Evolutionary conservation across 306 rosid species (phyloP), one percentile per base, ranked within the genome.

Genomic region (Citrullus colocynthis): DNA sequence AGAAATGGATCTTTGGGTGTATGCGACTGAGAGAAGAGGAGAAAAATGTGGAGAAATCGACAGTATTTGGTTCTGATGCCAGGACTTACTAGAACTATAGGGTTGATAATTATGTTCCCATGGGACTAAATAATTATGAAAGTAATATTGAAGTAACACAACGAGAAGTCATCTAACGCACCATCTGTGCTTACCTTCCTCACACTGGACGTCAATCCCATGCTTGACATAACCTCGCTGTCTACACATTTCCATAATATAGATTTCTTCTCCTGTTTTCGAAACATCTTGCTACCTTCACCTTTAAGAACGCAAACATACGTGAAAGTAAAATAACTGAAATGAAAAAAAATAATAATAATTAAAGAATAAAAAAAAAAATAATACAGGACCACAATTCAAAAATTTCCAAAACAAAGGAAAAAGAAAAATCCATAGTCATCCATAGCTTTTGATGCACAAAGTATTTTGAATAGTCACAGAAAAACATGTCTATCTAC

Each of bases 131-230:
- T 34, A 14, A 7, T 13, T 10, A 32, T 17, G 12, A n/a, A 21
- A 20, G 55, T 14, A 28, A 49, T 34, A 11, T 39, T 71, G n/a
- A 21, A 70, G 24, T 48, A 34, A 42, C 20, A 54, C 5, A 76
- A 15, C 12, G 30, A n/a, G 16, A 17, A n/a, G 15, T 12, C 39
- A 12, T 49, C 34, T 6, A 17, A 42, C 6, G 37, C 6, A 9
- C 61, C 48, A 66, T 82, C 62, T 32, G 64, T 21, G 17, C 11
- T 76, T 85, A 91, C 98, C 97, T 94, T 94, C 84, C 89, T 89
- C 73, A 94, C 97, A 80, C 97, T 87, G 76, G 97, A 84, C 6
- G 97, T 94, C 84, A 94, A 84, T 75, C 98, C 98, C 90, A 89
- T 83, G 65, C 85, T 82, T 36, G 94, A 85, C 79, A 94, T 91